Percentiles rank a stretch among this genome's conserved stretches.
These are phyloP conservation scores for Myxozyma melibiosi DNA, from an alignment of 805 yeast genomes.

Conservation along the genomic window DNA sequence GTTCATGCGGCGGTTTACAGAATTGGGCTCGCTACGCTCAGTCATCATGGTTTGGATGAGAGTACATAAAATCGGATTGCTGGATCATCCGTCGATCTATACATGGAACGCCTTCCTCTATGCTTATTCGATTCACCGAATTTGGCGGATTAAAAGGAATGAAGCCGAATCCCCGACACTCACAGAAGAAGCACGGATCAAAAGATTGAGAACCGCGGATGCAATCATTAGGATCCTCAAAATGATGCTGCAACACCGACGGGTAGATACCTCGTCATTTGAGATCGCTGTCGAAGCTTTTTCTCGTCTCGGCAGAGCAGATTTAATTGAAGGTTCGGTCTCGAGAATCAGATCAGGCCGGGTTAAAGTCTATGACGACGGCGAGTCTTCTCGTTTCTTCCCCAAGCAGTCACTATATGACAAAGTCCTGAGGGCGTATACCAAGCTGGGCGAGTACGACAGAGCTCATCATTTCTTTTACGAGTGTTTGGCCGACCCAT, in stretches of 20 bases:
- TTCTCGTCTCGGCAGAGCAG: slow-evolving; percentile 9
- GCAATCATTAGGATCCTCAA: too few relatives aligned
- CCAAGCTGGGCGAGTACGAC: neutral
- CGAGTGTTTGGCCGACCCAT: neutral
- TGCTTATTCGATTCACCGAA: too few relatives aligned
- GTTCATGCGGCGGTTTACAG: slow-evolving; percentile 12
- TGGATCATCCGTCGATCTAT: slow-evolving; percentile 8
- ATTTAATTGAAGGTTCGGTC: slow-evolving; percentile 11
- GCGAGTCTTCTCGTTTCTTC: neutral
- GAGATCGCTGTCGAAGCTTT: slow-evolving; percentile 18
- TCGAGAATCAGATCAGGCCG: too few relatives aligned
- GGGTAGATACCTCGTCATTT: slow-evolving; percentile 10
- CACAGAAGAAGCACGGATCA: too few relatives aligned
- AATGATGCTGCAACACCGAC: neutral
- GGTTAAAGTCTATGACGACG: neutral
- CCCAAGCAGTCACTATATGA: slow-evolving; percentile 3
- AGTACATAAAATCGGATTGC: neutral
- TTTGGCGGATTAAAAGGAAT: too few relatives aligned
- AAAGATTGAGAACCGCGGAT: too few relatives aligned
- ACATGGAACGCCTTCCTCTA: slow-evolving; percentile 13
- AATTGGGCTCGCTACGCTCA: neutral
- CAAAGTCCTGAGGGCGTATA: slow-evolving; percentile 3
- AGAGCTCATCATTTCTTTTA: neutral
- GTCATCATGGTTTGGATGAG: slow-evolving; percentile 16
- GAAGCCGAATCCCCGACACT: too few relatives aligned